phyloP scores from a whole-genome alignment of 2,329 filamentous ascomycete genomes.

The Boeremia exigua region DNA sequence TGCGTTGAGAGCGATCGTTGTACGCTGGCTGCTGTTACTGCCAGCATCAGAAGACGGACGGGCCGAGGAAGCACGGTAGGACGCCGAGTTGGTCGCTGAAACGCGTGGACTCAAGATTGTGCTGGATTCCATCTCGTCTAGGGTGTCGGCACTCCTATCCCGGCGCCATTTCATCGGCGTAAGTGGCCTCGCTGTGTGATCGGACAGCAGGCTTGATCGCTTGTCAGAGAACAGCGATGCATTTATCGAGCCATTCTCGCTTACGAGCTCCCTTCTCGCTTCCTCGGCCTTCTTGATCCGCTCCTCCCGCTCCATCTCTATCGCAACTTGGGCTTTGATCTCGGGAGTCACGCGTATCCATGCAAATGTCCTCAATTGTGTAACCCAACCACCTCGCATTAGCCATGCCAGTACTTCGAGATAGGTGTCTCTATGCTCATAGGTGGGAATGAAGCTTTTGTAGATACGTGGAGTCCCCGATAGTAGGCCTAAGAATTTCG shows the following conservation, averaged over 20 bases:
- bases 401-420: slow-evolving; percentile 93
- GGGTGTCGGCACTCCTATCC: slow-evolving; percentile 25
- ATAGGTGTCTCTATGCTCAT: slow-evolving; percentile 85
- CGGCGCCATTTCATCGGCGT: slow-evolving; percentile 39
- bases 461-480: slow-evolving; percentile 83
- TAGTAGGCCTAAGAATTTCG: slow-evolving; percentile 85
- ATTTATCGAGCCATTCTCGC: slow-evolving; percentile 40
- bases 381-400: slow-evolving; percentile 90
- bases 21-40: slow-evolving; percentile 44
- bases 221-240: slow-evolving; percentile 41
- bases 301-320: slow-evolving; percentile 64
- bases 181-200: slow-evolving; percentile 30
- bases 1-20: slow-evolving; percentile 38
- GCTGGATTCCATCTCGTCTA: slow-evolving; percentile 37
- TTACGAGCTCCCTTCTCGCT: slow-evolving; percentile 32
- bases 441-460: slow-evolving; percentile 82
- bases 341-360: slow-evolving; percentile 85
- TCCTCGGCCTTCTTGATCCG: slow-evolving; percentile 40
- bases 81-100: slow-evolving; percentile 20
- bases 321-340: slow-evolving; percentile 80
- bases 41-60: slow-evolving; percentile 43
- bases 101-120: slow-evolving; percentile 38
- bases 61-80: slow-evolving; percentile 36
- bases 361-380: slow-evolving; percentile 87
- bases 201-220: slow-evolving; percentile 38